Evolutionary conservation across 164 flowering plant genomes (phyloP).

Genomic region (Aristolochia contorta): DNA sequence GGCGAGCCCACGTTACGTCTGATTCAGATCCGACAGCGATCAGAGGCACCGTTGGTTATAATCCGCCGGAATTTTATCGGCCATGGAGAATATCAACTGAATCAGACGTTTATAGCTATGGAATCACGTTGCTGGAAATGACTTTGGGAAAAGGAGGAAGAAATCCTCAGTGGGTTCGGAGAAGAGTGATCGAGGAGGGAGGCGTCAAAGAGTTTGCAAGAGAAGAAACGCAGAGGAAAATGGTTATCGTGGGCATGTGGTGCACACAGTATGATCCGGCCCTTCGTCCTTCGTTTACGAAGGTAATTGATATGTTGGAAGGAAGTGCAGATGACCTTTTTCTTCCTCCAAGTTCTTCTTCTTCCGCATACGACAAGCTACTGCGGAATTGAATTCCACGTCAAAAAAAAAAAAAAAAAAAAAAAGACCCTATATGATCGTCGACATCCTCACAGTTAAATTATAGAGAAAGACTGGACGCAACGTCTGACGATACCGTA

Average conservation of each 20-base stretch:
- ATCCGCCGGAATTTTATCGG: slow-evolving; percentile 3
- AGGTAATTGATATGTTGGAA: slow-evolving; percentile 9
- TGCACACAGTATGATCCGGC: slow-evolving; percentile 7
- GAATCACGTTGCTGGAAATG: slow-evolving; percentile 6
- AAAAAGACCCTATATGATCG: too few species aligned
- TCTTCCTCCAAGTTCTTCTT: too few species aligned
- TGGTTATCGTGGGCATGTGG: slow-evolving; percentile 8
- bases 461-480: too few species aligned
- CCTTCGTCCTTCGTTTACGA: slow-evolving; percentile 9
- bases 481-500: too few species aligned
- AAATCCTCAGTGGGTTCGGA: not conserved
- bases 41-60: slow-evolving; percentile 8
- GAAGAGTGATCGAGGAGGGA: not conserved
- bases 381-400: too few species aligned
- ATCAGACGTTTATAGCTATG: slow-evolving; percentile 9
- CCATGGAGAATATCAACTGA: slow-evolving; percentile 1
- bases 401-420: too few species aligned
- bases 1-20: slow-evolving; percentile 2
- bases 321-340: not conserved
- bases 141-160: not conserved
- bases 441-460: too few species aligned
- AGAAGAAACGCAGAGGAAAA: slow-evolving; percentile 7
- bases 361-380: too few species aligned
- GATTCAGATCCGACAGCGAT: not conserved
- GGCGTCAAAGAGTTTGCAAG: not conserved